phyloP scores from a whole-genome alignment of 495 filamentous ascomycete species.

The Aspergillus coremiiformis region DNA sequence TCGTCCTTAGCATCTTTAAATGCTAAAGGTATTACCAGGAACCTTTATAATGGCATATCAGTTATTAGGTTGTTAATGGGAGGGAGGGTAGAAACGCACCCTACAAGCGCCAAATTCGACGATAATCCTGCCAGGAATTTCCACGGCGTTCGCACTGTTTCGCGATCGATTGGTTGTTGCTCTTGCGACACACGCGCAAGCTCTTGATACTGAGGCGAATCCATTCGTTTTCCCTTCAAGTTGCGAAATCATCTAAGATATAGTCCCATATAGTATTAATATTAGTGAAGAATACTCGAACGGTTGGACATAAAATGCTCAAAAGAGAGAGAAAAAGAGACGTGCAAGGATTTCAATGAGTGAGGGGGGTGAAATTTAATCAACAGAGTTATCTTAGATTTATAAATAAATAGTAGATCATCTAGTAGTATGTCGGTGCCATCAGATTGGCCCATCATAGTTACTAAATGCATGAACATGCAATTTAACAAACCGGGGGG shows the following conservation, averaged over 20 bases:
- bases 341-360: background rate
- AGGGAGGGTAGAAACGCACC: slow-evolving; percentile 11
- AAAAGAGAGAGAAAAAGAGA: background rate
- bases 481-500: too few relatives aligned
- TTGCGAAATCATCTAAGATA: background rate
- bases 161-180: background rate
- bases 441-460: too few relatives aligned
- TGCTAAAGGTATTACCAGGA: slow-evolving; percentile 25
- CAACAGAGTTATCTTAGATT: too few relatives aligned
- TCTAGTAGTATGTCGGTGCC: too few relatives aligned
- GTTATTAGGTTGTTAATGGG: background rate
- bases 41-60: slow-evolving; percentile 12
- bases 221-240: background rate
- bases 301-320: background rate
- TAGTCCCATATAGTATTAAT: background rate
- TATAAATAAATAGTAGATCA: too few relatives aligned
- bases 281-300: too few relatives aligned
- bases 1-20: slow-evolving; percentile 14
- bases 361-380: too few relatives aligned
- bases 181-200: background rate
- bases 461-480: too few relatives aligned
- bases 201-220: slow-evolving; percentile 4
- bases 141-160: slow-evolving; percentile 9
- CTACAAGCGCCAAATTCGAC: slow-evolving; percentile 19
- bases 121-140: slow-evolving; percentile 12